Percentiles rank a stretch among this genome's conserved stretches.
These are phyloP conservation scores for Quercus bicolor DNA, from an alignment of 306 rosid genomes.

Conservation along the genomic window DNA sequence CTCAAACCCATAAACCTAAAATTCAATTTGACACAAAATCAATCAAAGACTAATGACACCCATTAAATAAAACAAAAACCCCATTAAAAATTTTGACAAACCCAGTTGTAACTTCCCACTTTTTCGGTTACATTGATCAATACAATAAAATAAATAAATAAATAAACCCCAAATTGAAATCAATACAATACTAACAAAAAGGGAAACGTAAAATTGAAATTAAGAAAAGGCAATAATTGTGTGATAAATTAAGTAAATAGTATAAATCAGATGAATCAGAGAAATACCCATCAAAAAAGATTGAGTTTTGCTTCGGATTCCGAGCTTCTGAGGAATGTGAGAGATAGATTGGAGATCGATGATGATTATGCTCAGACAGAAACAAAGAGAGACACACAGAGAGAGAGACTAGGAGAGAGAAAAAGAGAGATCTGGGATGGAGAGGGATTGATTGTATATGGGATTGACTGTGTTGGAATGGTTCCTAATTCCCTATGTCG, in stretches of 20 bases:
- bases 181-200: slow-evolving; percentile 4
- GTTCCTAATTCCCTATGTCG: too few relatives aligned
- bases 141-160: background rate
- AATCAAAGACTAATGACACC: slow-evolving; percentile 11
- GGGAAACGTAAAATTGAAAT: slow-evolving; percentile 3
- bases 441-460: too few relatives aligned
- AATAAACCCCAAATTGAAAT: slow-evolving; percentile 13
- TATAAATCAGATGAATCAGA: slow-evolving; percentile 27
- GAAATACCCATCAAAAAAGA: slow-evolving; percentile 13
- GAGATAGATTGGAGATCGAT: slow-evolving; percentile 27
- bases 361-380: background rate
- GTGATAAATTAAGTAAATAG: background rate
- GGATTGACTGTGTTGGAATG: too few relatives aligned
- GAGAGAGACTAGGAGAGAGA: slow-evolving; percentile 10
- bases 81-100: background rate
- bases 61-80: slow-evolving; percentile 10
- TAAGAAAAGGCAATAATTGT: slow-evolving; percentile 14
- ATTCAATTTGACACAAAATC: slow-evolving; percentile 33
- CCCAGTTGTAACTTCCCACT: slow-evolving; percentile 3
- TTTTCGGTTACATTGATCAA: slow-evolving; percentile 21
- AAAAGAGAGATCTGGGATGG: slow-evolving; percentile 24
- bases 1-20: slow-evolving; percentile 20
- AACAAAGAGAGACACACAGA: slow-evolving; percentile 2
- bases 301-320: slow-evolving; percentile 41
- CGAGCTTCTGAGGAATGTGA: slow-evolving; percentile 20